Base-by-base conservation (phyloP, 1,139 yeast species). In the Kurtzmaniella quercitrusa region DNA sequence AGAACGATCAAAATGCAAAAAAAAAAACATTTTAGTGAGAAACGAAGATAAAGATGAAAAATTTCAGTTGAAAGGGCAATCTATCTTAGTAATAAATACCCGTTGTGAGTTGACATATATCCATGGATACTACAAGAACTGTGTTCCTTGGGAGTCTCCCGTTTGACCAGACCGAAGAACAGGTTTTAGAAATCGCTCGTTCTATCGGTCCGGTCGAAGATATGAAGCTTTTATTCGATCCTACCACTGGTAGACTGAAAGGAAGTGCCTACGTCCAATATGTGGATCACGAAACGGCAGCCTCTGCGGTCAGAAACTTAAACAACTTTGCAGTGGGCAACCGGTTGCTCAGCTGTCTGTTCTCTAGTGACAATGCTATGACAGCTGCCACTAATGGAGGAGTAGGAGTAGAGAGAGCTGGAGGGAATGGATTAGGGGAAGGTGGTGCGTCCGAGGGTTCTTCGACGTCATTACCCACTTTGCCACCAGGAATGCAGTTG, bases 231-330 rank as follows among this genome's bases (percentile, higher is more conserved):
- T 75, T 88, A 58, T 88, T 91, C 59, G 98, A 91, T 61, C 85
- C 87, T 38, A 82, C 82, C 46, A 89, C 96, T 0, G 98, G 98
- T 2, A 85, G 84, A 58, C 87, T 96, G 15, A 89, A 85, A 61
- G 98, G 98, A 1, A 88, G 81, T 61, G 97, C 96, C 2, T 87
- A 85, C 54, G 84, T 91, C 17, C 91, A 86, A 53, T 91, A 86
- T 58, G 78, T 75, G 42, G 91, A 73, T 53, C 60, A 62, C 41
- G 96, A 87, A 53, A 86, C 96, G 0, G 96, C 97, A 1, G 82
- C 88, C 1, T 83, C 94, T 14, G 98, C 98, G 0, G 95, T 90
- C 16, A 71, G 98, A 47, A 93, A 91, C 64, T 69, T 91, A 52
- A 87, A 88, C 61, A 86, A 88, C 51, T 84, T 85, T 65, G 75